Conservation (phyloP, 768 basidiomycete genomes). For the Leccinellum luteum region DNA sequence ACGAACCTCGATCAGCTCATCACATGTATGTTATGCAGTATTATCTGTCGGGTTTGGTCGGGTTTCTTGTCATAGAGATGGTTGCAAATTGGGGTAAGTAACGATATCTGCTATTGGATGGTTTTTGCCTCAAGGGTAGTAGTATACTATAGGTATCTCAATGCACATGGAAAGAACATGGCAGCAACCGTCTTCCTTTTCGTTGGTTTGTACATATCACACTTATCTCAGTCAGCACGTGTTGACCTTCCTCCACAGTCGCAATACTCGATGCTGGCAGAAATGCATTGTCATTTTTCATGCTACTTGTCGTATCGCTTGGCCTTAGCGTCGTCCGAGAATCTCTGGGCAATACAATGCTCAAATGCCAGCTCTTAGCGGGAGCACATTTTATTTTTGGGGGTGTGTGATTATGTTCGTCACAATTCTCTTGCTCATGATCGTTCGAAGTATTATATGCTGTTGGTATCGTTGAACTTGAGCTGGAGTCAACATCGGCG, state of each 20-base stretch:
- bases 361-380: slow-evolving; percentile 77
- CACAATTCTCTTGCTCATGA: slow-evolving; percentile 4
- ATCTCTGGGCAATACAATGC: slow-evolving; percentile 80
- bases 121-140: slow-evolving; percentile 9
- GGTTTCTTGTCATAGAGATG: slow-evolving; percentile 91
- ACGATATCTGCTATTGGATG: background rate
- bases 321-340: slow-evolving; percentile 92
- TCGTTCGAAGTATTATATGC: slow-evolving; percentile 75
- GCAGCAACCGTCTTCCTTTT: slow-evolving; percentile 89
- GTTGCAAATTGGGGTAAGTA: slow-evolving; percentile 80
- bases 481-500: slow-evolving; percentile 87
- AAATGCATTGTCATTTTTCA: slow-evolving; percentile 93
- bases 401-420: slow-evolving; percentile 49
- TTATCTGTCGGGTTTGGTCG: slow-evolving; percentile 87
- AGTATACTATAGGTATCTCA: slow-evolving; percentile 95
- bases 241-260: slow-evolving; percentile 43
- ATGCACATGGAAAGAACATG: slow-evolving; percentile 73
- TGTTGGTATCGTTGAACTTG: slow-evolving; percentile 90
- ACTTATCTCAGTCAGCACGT: background rate
- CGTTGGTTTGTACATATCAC: slow-evolving; percentile 57
- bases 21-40: slow-evolving; percentile 45
- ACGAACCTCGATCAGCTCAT: slow-evolving; percentile 1
- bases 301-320: slow-evolving; percentile 88
- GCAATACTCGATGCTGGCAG: slow-evolving; percentile 94
- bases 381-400: slow-evolving; percentile 90